These are phyloP conservation scores for Lumnitzera racemosa DNA, from an alignment of 345 rosid genomes.

Conservation along the genomic window DNA sequence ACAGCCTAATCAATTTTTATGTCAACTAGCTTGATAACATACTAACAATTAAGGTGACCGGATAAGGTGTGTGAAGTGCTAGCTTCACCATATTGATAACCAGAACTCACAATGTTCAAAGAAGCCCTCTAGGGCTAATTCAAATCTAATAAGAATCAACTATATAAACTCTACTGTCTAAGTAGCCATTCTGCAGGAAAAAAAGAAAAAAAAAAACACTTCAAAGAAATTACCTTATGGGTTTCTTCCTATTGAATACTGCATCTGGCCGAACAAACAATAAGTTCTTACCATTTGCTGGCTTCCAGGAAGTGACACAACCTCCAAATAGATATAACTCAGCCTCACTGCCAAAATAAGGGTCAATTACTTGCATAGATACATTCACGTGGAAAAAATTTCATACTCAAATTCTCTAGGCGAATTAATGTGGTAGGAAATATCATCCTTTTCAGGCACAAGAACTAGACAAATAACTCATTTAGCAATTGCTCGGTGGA, in stretches of 20 bases:
- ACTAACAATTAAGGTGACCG: too few relatives aligned
- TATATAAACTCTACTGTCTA: too few relatives aligned
- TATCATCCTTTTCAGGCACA: too few relatives aligned
- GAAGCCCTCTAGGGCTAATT: too few relatives aligned
- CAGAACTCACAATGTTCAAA: not conserved
- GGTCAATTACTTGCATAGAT: conserved; percentile 1
- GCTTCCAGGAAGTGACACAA: conserved; percentile 87
- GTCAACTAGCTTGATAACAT: too few relatives aligned
- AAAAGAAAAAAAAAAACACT: too few relatives aligned
- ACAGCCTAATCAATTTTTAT: too few relatives aligned
- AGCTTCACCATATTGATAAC: not conserved
- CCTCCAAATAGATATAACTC: conserved; percentile 88
- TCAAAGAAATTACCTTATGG: conserved; percentile 51
- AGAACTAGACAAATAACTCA: too few relatives aligned
- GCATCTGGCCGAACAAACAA: conserved; percentile 96
- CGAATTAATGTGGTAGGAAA: not conserved
- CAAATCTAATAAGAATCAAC: too few relatives aligned
- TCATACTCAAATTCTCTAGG: not conserved
- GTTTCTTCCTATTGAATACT: conserved; percentile 82
- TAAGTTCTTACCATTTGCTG: conserved; percentile 62
- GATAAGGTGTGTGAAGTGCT: not conserved
- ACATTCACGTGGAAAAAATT: not conserved
- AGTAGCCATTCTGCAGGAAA: too few relatives aligned
- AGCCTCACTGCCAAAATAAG: conserved; percentile 50
- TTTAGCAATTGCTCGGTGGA: too few relatives aligned